phyloP scores from a whole-genome alignment of 2,329 filamentous ascomycete species.

The Amauroascus verrucosus region DNA sequence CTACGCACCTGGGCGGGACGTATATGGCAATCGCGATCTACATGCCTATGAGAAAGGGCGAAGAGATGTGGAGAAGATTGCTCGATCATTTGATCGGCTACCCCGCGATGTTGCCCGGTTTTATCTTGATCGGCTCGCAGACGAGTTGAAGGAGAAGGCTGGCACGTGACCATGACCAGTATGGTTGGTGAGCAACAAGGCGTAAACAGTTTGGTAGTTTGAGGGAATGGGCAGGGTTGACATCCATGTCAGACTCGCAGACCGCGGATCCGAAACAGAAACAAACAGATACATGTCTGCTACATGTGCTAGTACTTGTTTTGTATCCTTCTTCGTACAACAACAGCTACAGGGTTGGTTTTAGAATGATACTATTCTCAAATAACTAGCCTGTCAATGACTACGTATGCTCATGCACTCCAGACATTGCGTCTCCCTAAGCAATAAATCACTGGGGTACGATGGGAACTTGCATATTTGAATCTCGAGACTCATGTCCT shows the following conservation, averaged over 20 bases:
- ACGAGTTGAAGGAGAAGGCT: constrained; percentile 47
- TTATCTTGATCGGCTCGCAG: constrained; percentile 61
- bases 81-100: constrained; percentile 39
- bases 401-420: too few species aligned
- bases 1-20: constrained; percentile 66
- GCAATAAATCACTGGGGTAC: too few species aligned
- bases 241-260: too few species aligned
- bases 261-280: neutral
- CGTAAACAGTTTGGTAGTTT: neutral
- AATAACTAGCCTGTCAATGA: too few species aligned
- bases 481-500: too few species aligned
- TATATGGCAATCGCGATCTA: constrained; percentile 80
- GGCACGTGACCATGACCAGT: constrained; percentile 6
- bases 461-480: too few species aligned
- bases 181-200: neutral
- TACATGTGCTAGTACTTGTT: neutral
- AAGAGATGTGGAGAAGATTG: constrained; percentile 58
- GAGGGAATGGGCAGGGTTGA: neutral
- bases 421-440: too few species aligned
- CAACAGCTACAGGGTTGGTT: too few species aligned
- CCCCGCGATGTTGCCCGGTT: constrained; percentile 60
- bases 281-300: neutral
- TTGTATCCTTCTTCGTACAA: neutral
- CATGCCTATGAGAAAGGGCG: constrained; percentile 75
- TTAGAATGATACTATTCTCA: too few species aligned